Percentiles rank a stretch among this genome's conserved stretches.
Evolutionary conservation across 2,329 filamentous ascomycete genomes (phyloP).

Genomic region (Phoma sp.): DNA sequence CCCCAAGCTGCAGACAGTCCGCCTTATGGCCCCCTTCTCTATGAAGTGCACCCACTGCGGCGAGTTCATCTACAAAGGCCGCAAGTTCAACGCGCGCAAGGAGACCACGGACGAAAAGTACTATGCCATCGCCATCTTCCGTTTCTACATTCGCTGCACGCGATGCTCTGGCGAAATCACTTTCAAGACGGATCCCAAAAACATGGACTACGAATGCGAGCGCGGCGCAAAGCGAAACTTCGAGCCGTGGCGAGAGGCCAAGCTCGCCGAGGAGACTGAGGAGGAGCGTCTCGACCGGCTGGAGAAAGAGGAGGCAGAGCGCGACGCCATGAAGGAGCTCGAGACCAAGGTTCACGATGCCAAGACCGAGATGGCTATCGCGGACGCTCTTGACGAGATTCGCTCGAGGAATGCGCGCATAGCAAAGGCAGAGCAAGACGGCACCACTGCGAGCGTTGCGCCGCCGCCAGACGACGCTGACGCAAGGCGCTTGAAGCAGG

Average conservation of each 20-base stretch:
- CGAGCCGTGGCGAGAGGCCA: conserved; percentile 81
- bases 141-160: conserved; percentile 88
- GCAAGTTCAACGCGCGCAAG: conserved; percentile 95
- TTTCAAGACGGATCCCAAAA: conserved; percentile 93
- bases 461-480: conserved; percentile 58
- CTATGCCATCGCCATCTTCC: conserved; percentile 82
- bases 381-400: conserved; percentile 94
- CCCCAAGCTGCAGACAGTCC: conserved; percentile 82
- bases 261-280: conserved; percentile 76
- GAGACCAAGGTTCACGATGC: conserved; percentile 94
- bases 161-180: conserved; percentile 85
- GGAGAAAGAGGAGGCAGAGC: conserved; percentile 78
- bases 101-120: conserved; percentile 92
- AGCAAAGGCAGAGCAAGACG: conserved; percentile 72
- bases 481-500: conserved; percentile 67
- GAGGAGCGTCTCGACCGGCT: conserved; percentile 85
- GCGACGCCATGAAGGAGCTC: conserved; percentile 92
- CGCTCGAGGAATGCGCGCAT: conserved; percentile 87
- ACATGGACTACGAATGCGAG: conserved; percentile 85
- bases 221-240: conserved; percentile 89
- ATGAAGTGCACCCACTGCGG: conserved; percentile 75
- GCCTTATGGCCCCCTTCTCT: conserved; percentile 86
- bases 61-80: conserved; percentile 89
- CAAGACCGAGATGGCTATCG: conserved; percentile 93
- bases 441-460: conserved; percentile 60